Base-by-base conservation (phyloP, 1,284 basidiomycete species). In the Microstroma glucosiphilum region DNA sequence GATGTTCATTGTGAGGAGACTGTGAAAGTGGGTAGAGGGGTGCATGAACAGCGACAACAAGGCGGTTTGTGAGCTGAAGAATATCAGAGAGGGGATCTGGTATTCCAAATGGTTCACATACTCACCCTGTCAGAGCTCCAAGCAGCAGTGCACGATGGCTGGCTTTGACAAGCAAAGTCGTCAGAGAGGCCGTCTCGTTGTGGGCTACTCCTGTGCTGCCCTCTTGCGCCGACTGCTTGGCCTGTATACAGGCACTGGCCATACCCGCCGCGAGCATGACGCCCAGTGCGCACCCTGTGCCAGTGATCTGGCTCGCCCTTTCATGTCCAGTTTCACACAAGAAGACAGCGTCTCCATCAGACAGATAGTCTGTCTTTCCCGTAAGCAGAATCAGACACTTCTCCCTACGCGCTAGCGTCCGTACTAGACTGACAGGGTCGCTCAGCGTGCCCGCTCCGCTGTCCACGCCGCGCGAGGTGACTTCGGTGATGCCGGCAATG, bases 261-360 rank as follows among this genome's bases (percentile, higher is more conserved):
- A 90, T 89, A 79, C 88, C 92, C 6, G 87, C 85, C 1, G 88
- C 87, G 57, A 91, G 84, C 30, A 83, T 83, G 54, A 88, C 88
- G 37, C 91, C 92, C 2, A 89, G 85, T 77, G 94, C 87, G 76
- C 93, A 97, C 1, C 93, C 92, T 23, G 88, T 89, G 0, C 92
- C 93, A 0, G 93, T 96, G 66, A 96, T 91, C 41, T 85, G 82
- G 0, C 87, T 88, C 6, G 96, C 85, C 13, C 89, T 81, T 12
- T 83, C 81, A 70, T 90, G 84, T 0, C 94, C 93, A 72, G 96
- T 96, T 0, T 82, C 81, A 6, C 90, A 81, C 25, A 84, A 83
- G 30, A 91, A 82, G 1, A 90, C 87, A 3, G 81, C 82, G 4
- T 81, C 72, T 1, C 93, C 93, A 75, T 96, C 90, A 0, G 90